Conservation (phyloP, 768 basidiomycete genomes). For the Boletus edulis region DNA sequence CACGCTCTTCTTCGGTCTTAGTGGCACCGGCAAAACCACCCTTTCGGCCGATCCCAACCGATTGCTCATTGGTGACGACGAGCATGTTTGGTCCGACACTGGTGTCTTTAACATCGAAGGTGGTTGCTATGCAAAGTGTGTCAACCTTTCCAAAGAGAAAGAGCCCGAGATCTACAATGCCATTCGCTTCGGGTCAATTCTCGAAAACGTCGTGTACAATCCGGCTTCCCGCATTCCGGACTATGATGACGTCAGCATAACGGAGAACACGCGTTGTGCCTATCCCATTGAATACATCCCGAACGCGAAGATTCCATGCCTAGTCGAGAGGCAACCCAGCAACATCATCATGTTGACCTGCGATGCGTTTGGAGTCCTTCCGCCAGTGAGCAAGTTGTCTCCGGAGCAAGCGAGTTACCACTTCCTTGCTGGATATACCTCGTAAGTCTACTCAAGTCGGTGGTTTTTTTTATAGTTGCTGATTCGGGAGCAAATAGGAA, state of each 20-base stretch:
- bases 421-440: constrained; percentile 96
- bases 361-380: constrained; percentile 97
- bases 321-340: constrained; percentile 81
- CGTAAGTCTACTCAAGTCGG: constrained; percentile 44
- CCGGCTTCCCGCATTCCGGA: constrained; percentile 79
- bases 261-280: constrained; percentile 98
- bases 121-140: constrained; percentile 97
- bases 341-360: constrained; percentile 98
- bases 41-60: constrained; percentile 95
- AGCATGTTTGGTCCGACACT: constrained; percentile 98
- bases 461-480: background rate
- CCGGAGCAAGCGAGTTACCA: constrained; percentile 97
- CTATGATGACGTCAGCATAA: constrained; percentile 95
- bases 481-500: constrained; percentile 50
- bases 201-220: constrained; percentile 99
- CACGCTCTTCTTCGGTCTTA: constrained; percentile 98
- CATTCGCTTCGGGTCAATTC: constrained; percentile 92
- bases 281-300: constrained; percentile 98
- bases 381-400: constrained; percentile 89
- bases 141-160: constrained; percentile 95
- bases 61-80: constrained; percentile 95
- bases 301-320: constrained; percentile 92
- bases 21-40: constrained; percentile 98
- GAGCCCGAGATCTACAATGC: constrained; percentile 98
- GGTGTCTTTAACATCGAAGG: constrained; percentile 99